Conservation (phyloP, 2,329 filamentous ascomycete species). For the Penicillium glabrum region DNA sequence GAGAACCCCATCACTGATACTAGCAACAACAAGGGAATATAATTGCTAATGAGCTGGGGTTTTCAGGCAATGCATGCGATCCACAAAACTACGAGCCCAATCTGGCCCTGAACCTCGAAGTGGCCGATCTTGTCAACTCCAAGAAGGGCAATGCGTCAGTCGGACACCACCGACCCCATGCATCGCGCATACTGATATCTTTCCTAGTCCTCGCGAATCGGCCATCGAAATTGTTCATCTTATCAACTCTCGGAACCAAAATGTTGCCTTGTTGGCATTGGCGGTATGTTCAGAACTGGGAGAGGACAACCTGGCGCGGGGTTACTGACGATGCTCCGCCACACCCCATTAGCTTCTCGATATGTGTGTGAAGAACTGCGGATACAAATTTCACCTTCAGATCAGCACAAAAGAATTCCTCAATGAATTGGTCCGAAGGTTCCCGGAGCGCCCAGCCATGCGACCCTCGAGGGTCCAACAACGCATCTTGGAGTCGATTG, state of each 20-base stretch:
- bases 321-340: slow-evolving; percentile 1
- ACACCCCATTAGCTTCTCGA: slow-evolving; percentile 68
- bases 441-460: slow-evolving; percentile 88
- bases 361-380: slow-evolving; percentile 99
- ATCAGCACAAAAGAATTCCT: slow-evolving; percentile 99
- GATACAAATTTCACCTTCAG: slow-evolving; percentile 97
- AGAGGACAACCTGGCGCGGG: slow-evolving; percentile 11
- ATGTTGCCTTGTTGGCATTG: slow-evolving; percentile 86
- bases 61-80: slow-evolving; percentile 80
- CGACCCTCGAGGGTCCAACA: slow-evolving; percentile 83
- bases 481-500: slow-evolving; percentile 92
- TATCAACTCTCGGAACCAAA: slow-evolving; percentile 95
- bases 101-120: slow-evolving; percentile 92
- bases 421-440: slow-evolving; percentile 94
- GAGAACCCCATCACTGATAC: slow-evolving; percentile 15
- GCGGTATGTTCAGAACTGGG: slow-evolving; percentile 49
- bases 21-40: not conserved
- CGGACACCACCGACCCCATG: not conserved
- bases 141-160: slow-evolving; percentile 87
- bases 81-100: slow-evolving; percentile 98
- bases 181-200: slow-evolving; percentile 24
- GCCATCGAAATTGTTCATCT: slow-evolving; percentile 89
- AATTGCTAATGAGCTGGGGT: slow-evolving; percentile 12
- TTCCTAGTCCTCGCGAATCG: slow-evolving; percentile 75
- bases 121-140: slow-evolving; percentile 91